Evolutionary conservation across 2,329 filamentous ascomycete species (phyloP), one percentile per base, ranked within the genome.

Genomic region (Aspergillus latus): DNA sequence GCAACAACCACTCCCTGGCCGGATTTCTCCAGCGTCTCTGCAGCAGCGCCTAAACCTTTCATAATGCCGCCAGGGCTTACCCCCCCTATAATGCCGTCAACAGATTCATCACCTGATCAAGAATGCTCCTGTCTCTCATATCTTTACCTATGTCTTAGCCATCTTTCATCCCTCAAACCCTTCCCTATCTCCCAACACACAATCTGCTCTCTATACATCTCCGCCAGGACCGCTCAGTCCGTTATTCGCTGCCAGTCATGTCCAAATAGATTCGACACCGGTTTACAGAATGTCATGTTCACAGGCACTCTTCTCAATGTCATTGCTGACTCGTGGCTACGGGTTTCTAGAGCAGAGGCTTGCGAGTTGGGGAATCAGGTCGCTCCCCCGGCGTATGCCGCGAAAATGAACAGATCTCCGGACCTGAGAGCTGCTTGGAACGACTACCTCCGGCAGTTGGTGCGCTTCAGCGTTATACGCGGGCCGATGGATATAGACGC

Each of bases 231-330:
- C 8, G 75, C 74, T 11, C 68, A 68, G 30, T 62, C 68, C 16
- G 75, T 78, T 11, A 71, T 79, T 28, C 74, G 74, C 59, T 79
- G 77, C 58, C 62, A 67, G 43, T 61, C 69, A 15, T 79, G 77
- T 56, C 76, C 76, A 1, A 68, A 70, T 37, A 68, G 64, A 34
- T 77, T 77, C 54, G 69, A 73, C 34, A 73, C 75, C 1, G 71
- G 72, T 5, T 62, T 76, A 26, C 76, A 78, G 57, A 79, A 79
- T 51, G 70, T 79, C 44, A 78, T 78, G 74, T 70, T 79, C 48
- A 70, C 72, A n/a, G 73, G 72, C 10, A 77, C 76, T 9, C 64
- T 79, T 10, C 63, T 79, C 45, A 78, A 70, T n/a, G 71, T 77
- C 16, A 61, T 77, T 15, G 75, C 73, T 21, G 76, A 78, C 54